phyloP scores from a whole-genome alignment of 805 yeast species.

The Candida corydali region DNA sequence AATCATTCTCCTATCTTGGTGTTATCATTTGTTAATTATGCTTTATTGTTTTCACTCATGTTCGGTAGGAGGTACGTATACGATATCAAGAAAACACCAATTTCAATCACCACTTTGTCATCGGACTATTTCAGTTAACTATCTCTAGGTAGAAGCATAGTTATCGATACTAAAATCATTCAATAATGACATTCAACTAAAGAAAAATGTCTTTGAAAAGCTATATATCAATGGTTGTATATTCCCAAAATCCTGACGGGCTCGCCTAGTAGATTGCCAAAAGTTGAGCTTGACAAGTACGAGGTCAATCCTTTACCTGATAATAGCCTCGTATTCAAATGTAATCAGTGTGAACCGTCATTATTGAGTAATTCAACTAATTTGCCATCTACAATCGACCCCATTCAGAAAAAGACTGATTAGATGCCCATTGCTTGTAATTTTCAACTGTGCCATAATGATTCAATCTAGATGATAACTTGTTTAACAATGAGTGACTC shows the following conservation, averaged over 20 bases:
- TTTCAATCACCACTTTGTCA: conserved; percentile 78
- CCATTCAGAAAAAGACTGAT: conserved; percentile 50
- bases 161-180: conserved; percentile 58
- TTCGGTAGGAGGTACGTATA: conserved; percentile 51
- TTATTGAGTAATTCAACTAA: conserved; percentile 12
- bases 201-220: conserved; percentile 60
- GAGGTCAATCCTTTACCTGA: conserved; percentile 64
- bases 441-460: conserved; percentile 45
- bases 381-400: conserved; percentile 10
- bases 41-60: conserved; percentile 15
- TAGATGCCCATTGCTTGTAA: conserved; percentile 65
- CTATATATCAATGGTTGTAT: conserved; percentile 68
- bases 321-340: conserved; percentile 66
- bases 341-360: conserved; percentile 22
- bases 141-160: conserved; percentile 53
- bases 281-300: conserved; percentile 49
- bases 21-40: conserved; percentile 31
- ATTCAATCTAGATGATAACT: conserved; percentile 19
- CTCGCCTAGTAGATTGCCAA: conserved; percentile 29
- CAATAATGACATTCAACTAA: conserved; percentile 61
- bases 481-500: conserved; percentile 36
- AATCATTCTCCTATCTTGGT: conserved; percentile 58
- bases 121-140: conserved; percentile 67
- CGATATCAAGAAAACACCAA: conserved; percentile 55
- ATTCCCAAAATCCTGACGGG: conserved; percentile 56